These are phyloP conservation scores for Myrica gale DNA, from an alignment of 306 rosid genomes.

Conservation along the genomic window DNA sequence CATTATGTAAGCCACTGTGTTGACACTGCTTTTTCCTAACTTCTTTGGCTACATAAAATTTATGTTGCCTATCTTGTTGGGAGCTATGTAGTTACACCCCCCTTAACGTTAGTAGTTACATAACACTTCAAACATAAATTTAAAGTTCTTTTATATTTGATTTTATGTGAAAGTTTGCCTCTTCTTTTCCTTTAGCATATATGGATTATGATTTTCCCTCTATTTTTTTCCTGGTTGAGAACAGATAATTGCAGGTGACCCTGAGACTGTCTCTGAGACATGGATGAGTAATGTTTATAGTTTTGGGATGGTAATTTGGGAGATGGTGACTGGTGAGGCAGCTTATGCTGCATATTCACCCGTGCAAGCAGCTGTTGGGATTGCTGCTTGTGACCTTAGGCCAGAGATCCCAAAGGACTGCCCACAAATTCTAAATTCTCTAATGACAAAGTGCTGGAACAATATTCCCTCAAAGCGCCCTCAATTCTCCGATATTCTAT, in stretches of 20 bases:
- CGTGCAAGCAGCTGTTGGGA: conserved; percentile 93
- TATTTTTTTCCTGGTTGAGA: conserved; percentile 19
- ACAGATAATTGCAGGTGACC: conserved; percentile 96
- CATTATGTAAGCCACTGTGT: not conserved
- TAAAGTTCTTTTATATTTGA: not conserved
- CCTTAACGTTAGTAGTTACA: not conserved
- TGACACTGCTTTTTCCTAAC: not conserved
- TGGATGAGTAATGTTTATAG: conserved; percentile 95
- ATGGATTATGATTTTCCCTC: not conserved
- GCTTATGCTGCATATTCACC: conserved; percentile 87
- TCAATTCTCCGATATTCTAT: conserved; percentile 69
- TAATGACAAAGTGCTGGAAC: conserved; percentile 96
- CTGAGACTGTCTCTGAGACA: conserved; percentile 84
- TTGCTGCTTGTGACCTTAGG: conserved; percentile 98
- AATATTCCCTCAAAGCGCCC: conserved; percentile 90
- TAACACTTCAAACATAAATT: not conserved
- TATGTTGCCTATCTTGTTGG: not conserved
- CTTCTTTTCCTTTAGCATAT: conserved; percentile 1
- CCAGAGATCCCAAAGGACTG: conserved; percentile 96
- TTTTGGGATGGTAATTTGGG: conserved; percentile 95
- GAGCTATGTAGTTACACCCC: not conserved
- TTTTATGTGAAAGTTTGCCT: not conserved
- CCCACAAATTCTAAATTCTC: conserved; percentile 62
- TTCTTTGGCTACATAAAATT: conserved; percentile 9
- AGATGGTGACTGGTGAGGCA: conserved; percentile 90